Conservation (phyloP, 116 monocot species). For the Iris pallida region DNA sequence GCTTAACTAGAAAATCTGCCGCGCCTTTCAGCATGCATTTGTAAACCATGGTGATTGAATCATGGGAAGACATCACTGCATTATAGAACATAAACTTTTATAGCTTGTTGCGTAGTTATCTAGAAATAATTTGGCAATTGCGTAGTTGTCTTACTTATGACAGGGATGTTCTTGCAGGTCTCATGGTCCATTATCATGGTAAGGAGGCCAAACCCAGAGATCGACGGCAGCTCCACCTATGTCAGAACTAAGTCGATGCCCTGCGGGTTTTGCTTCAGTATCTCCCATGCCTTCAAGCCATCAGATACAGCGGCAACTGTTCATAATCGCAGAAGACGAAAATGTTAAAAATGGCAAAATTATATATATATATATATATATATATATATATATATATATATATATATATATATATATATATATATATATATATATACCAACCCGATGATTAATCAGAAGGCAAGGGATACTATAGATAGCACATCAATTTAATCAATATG, state of each 20-base stretch:
- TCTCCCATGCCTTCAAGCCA: constrained; percentile 86
- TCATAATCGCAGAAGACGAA: no score
- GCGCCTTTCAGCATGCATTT: constrained; percentile 92
- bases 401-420: no score
- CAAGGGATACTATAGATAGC: no score
- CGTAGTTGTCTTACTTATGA: constrained; percentile 59
- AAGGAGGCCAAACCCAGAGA: constrained; percentile 73
- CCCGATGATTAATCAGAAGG: no score
- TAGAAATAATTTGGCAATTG: background rate
- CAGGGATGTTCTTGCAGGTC: constrained; percentile 68
- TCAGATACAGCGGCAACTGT: constrained; percentile 63
- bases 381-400: no score
- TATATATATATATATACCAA: no score
- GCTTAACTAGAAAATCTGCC: constrained; percentile 91
- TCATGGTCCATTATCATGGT: constrained; percentile 77
- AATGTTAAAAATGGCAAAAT: no score
- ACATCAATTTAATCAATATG: no score
- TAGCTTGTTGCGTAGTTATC: background rate
- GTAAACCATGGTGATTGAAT: constrained; percentile 77
- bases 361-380: no score
- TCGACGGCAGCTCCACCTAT: constrained; percentile 68
- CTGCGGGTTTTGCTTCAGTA: constrained; percentile 41
- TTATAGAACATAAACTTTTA: background rate
- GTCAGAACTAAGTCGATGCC: constrained; percentile 72
- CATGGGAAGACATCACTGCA: constrained; percentile 98